Evolutionary conservation across 495 filamentous ascomycete genomes (phyloP).

Genomic region (Penicillium manginii): DNA sequence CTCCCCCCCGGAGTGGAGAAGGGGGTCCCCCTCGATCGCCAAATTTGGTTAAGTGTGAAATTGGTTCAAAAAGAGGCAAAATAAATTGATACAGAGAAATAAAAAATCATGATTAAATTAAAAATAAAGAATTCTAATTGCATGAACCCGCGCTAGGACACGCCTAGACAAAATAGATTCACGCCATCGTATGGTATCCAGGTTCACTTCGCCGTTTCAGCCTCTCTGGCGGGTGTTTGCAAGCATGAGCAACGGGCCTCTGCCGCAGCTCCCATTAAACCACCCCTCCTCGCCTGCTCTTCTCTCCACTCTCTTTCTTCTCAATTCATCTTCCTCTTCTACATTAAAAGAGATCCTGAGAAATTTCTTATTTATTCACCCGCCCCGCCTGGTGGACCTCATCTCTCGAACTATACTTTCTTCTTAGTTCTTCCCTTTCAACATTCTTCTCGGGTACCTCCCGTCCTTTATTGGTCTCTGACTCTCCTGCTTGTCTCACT

Average conservation of each 20-base stretch:
- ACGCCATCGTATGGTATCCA: constrained; percentile 22
- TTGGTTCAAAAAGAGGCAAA: constrained; percentile 12
- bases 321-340: not conserved
- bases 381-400: constrained; percentile 14
- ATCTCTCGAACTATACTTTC: constrained; percentile 1
- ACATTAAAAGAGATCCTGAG: not conserved
- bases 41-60: constrained; percentile 14
- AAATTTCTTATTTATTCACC: constrained; percentile 28
- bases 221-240: constrained; percentile 27
- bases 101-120: constrained; percentile 14
- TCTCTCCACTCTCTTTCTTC: constrained; percentile 1
- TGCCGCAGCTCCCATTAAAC: constrained; percentile 2
- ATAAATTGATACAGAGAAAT: constrained; percentile 2
- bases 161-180: constrained; percentile 15
- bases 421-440: constrained; percentile 6
- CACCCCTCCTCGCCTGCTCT: not conserved
- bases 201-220: constrained; percentile 29
- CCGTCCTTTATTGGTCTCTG: constrained; percentile 13
- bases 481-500: constrained; percentile 20
- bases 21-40: no score
- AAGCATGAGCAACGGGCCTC: constrained; percentile 7
- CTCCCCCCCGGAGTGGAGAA: no score
- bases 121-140: constrained; percentile 6
- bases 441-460: constrained; percentile 8
- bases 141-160: constrained; percentile 12